Evolutionary conservation across 176 grass and related monocot species (phyloP).

Genomic region (Areca catechu): DNA sequence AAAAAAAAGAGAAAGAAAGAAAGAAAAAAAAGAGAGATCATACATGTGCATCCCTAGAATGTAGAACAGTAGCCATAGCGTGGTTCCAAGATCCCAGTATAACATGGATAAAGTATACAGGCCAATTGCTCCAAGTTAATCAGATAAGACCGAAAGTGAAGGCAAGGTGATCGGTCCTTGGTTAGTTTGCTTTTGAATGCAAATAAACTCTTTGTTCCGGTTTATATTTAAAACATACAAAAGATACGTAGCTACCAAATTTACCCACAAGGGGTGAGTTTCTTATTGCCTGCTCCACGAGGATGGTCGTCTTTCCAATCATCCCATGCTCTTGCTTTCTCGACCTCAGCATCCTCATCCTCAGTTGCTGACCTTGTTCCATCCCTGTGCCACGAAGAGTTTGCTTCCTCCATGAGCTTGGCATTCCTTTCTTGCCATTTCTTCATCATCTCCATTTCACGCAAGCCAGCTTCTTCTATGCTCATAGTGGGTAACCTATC

Average conservation of each 20-base stretch:
- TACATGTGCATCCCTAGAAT: no score
- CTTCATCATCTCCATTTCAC: slow-evolving; percentile 94
- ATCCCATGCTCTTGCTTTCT: slow-evolving; percentile 74
- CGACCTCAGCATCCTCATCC: slow-evolving; percentile 64
- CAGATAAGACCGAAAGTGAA: no score
- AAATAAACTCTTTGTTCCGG: no score
- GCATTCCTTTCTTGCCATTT: slow-evolving; percentile 66
- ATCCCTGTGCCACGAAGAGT: slow-evolving; percentile 70
- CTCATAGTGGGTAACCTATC: slow-evolving; percentile 77
- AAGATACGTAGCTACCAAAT: background rate
- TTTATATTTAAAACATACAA: no score
- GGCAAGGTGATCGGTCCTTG: no score
- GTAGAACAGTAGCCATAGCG: no score
- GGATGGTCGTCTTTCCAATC: slow-evolving; percentile 98
- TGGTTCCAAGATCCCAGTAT: no score
- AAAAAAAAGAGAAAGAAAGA: no score
- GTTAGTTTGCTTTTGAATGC: no score
- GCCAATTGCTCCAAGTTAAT: no score
- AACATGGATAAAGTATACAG: no score
- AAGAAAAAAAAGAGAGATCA: no score
- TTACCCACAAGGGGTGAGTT: slow-evolving; percentile 86
- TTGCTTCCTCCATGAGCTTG: slow-evolving; percentile 59
- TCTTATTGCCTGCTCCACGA: slow-evolving; percentile 93
- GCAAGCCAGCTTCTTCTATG: slow-evolving; percentile 82
- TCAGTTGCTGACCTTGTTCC: slow-evolving; percentile 30